Evolutionary conservation across 495 filamentous ascomycete genomes (phyloP).

Genomic region (Aspergillus funiculosus): DNA sequence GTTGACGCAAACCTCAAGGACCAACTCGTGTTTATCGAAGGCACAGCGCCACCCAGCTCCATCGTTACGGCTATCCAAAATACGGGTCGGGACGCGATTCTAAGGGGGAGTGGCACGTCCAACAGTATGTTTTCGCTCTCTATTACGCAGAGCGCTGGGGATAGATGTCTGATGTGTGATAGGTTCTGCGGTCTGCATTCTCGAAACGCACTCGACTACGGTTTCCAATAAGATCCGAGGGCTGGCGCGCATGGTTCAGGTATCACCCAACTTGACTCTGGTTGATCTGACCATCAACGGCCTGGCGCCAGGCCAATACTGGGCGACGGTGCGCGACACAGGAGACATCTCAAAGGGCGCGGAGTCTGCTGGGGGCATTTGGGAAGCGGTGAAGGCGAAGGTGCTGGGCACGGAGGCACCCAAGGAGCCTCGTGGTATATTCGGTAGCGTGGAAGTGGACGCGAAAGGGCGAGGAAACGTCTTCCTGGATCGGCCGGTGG

Average conservation of each 20-base stretch:
- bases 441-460: constrained; percentile 70
- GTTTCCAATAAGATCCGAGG: constrained; percentile 63
- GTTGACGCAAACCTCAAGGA: constrained; percentile 45
- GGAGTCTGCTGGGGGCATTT: constrained; percentile 74
- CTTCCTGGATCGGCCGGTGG: constrained; percentile 72
- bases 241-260: constrained; percentile 75
- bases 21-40: constrained; percentile 43
- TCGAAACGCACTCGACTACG: constrained; percentile 72
- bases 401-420: constrained; percentile 38
- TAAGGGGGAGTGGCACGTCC: constrained; percentile 79
- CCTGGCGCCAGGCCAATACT: constrained; percentile 74
- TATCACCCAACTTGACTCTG: constrained; percentile 66
- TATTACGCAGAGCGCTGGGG: neutral
- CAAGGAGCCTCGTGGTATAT: constrained; percentile 54
- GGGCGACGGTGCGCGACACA: constrained; percentile 73
- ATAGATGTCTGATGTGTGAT: neutral
- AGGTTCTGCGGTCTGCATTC: constrained; percentile 93
- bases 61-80: constrained; percentile 84
- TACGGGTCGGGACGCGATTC: constrained; percentile 88
- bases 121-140: constrained; percentile 56
- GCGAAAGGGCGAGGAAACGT: constrained; percentile 58
- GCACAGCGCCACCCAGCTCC: constrained; percentile 71
- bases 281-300: constrained; percentile 86
- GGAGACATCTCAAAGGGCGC: constrained; percentile 85
- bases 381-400: constrained; percentile 54